These are phyloP conservation scores for Phytophthora pistaciae DNA, from an alignment of 352 stramenopile species.

Conservation along the genomic window DNA sequence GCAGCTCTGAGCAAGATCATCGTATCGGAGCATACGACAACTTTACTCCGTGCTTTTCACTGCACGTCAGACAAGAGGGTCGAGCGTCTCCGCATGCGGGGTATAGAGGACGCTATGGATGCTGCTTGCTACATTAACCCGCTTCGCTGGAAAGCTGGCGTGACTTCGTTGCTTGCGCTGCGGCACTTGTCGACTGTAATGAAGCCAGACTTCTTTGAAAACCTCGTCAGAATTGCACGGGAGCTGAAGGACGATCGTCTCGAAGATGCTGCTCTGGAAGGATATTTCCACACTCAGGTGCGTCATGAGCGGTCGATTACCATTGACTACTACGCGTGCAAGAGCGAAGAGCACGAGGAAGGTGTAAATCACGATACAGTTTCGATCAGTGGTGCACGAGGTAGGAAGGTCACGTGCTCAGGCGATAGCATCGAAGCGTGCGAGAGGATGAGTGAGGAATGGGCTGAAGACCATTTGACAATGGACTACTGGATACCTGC, in stretches of 20 bases:
- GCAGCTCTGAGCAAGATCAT: too few species aligned
- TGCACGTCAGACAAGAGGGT: background rate
- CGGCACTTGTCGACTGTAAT: background rate
- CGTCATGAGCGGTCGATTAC: conserved; percentile 1
- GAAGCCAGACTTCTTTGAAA: conserved; percentile 5
- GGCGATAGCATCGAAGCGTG: background rate
- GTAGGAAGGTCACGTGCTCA: too few species aligned
- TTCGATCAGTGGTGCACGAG: background rate
- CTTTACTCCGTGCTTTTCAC: too few species aligned
- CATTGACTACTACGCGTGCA: conserved; percentile 3
- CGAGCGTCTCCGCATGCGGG: background rate
- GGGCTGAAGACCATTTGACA: conserved; percentile 9
- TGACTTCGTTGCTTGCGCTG: conserved; percentile 4
- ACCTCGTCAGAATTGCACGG: background rate
- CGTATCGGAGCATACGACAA: too few species aligned
- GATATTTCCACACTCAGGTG: conserved; percentile 19
- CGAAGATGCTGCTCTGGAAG: conserved; percentile 21
- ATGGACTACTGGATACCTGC: conserved; percentile 34
- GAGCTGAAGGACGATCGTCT: conserved; percentile 27
- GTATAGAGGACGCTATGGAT: background rate
- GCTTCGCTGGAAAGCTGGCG: background rate
- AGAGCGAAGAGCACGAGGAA: background rate
- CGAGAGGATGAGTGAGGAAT: conserved; percentile 11
- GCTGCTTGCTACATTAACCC: background rate
- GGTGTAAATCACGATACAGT: background rate